Percentiles rank a stretch among this genome's conserved stretches.
phyloP scores from a whole-genome alignment of 805 yeast genomes.

The Pichia phayaonensis region DNA sequence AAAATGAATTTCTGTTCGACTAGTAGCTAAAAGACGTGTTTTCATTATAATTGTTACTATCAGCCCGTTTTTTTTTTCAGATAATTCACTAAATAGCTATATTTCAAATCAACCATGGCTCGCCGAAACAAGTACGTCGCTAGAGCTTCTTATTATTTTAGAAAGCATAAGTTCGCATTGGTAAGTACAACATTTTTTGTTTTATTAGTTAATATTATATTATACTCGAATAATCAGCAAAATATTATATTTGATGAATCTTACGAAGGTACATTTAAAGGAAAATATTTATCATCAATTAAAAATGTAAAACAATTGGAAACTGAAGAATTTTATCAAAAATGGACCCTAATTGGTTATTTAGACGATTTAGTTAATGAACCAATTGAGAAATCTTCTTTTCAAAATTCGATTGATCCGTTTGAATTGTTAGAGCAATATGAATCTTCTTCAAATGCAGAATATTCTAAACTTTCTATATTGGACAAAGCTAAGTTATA shows the following conservation, averaged over 20 bases:
- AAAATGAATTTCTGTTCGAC: not conserved
- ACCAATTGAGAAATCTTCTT: constrained; percentile 18
- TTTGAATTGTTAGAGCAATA: constrained; percentile 15
- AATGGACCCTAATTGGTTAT: constrained; percentile 21
- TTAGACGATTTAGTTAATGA: constrained; percentile 27
- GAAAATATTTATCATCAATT: constrained; percentile 21
- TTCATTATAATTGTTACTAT: too few species aligned
- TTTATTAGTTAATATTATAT: not conserved
- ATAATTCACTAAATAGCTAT: too few species aligned
- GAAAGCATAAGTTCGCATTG: not conserved
- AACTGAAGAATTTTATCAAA: constrained; percentile 22
- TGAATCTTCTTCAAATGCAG: constrained; percentile 7
- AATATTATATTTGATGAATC: constrained; percentile 18
- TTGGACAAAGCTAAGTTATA: constrained; percentile 17
- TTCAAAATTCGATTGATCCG: constrained; percentile 20
- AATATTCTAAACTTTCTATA: constrained; percentile 11
- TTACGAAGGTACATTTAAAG: constrained; percentile 26
- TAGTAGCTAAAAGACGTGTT: not conserved
- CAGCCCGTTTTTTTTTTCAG: not conserved
- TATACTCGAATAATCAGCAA: not conserved
- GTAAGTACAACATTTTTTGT: not conserved
- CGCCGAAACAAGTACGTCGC: not conserved
- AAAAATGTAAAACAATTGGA: constrained; percentile 17
- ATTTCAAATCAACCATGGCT: not conserved
- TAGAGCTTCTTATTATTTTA: not conserved